These are phyloP conservation scores for Brassica incana DNA, from an alignment of 345 rosid genomes.

Conservation along the genomic window DNA sequence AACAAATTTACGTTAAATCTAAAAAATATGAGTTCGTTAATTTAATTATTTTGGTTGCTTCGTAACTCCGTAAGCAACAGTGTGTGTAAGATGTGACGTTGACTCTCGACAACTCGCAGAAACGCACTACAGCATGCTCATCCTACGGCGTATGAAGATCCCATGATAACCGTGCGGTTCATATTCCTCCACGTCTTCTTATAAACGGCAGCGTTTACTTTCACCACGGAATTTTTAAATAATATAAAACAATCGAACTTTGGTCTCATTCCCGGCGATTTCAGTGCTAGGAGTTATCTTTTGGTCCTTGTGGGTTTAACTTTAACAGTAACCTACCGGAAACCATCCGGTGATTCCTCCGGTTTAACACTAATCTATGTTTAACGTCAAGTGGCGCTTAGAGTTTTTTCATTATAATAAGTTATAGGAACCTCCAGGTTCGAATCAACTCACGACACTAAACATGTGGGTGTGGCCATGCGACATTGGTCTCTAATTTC, in stretches of 20 bases:
- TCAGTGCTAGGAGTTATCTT: conserved; percentile 41
- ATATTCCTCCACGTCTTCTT: not conserved
- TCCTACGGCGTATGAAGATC: conserved; percentile 9
- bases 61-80: conserved; percentile 24
- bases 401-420: not conserved
- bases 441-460: not conserved
- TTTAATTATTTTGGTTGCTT: conserved; percentile 28
- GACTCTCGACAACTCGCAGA: conserved; percentile 15
- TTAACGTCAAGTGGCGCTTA: not conserved
- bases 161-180: not conserved
- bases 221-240: not conserved
- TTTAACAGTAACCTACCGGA: conserved; percentile 18
- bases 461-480: not conserved
- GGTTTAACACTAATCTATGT: not conserved
- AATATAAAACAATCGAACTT: not conserved
- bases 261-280: conserved; percentile 42
- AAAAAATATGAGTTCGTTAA: not conserved
- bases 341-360: conserved; percentile 32
- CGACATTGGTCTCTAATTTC: not conserved
- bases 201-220: not conserved
- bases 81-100: conserved; percentile 26
- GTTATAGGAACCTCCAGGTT: not conserved
- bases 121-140: not conserved
- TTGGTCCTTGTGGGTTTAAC: conserved; percentile 45
- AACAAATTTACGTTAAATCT: conserved; percentile 24